Evolutionary conservation across 768 basidiomycete genomes (phyloP), one percentile per base, ranked within the genome.

Genomic region (Hygrophoropsis aurantiaca): DNA sequence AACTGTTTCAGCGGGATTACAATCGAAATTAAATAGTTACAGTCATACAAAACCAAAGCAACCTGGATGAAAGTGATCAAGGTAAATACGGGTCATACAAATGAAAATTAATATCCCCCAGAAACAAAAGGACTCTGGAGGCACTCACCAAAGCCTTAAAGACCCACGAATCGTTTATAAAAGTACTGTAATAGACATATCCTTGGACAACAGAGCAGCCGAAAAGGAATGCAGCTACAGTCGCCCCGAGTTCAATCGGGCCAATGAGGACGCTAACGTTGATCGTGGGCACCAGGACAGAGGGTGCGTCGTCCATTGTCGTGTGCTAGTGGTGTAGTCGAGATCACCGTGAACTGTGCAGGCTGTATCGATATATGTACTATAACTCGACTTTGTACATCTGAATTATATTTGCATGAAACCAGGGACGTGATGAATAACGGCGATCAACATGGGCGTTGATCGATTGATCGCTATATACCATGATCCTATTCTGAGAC

Each of bases 151-250:
- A 26, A 16, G 33, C 11, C 18, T 48, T 51, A 18, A 51, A 23
- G 6, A 11, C 10, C 36, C 45, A 39, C 18, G 19, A 16, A 26
- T 57, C 56, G 5, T 43, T 39, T 2, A 36, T 15, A 48, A 52
- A 57, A 11, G 16, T 49, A 13, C 44, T 27, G 38, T 46, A 49
- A 42, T 57, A 57, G 11, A 44, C 16, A 40, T 52, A 55, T 11
- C 40, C 20, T 44, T 57, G 56, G 11, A 40, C 33, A 9, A 37
- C 44, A 15, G 47, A 27, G 26, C 56, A 40, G 7, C 54, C 56
- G 20, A 57, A 54, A 19, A 57, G 43, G 11, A 44, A 34, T 4
- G 43, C 27, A 2, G 41, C 45, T 11, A 49, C 33, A 9, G 52
- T 21, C 15, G 40, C 47, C 16, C 56, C 44, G 19, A 55, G 43